phyloP scores from a whole-genome alignment of 139 green algal species.

The Chlamydomonas urium region DNA sequence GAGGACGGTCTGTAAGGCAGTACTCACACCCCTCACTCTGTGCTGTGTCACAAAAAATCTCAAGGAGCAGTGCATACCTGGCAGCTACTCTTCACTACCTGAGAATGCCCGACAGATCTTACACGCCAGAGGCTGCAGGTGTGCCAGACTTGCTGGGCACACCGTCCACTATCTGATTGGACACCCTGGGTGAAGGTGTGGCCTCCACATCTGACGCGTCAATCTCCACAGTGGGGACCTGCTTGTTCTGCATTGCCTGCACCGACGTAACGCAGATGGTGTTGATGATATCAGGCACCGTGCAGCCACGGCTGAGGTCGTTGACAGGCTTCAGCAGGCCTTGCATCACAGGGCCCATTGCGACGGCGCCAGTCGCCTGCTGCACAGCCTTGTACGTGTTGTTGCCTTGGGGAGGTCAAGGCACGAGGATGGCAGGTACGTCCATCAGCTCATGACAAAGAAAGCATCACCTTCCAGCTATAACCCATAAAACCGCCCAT shows the following conservation, averaged over 20 bases:
- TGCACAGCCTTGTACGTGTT: conserved; percentile 84
- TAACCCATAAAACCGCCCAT: not conserved
- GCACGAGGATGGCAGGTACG: not conserved
- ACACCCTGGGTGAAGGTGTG: no score
- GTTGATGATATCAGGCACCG: conserved; percentile 87
- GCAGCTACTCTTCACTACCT: no score
- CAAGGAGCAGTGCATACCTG: no score
- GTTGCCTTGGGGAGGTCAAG: conserved; percentile 44
- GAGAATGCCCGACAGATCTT: no score
- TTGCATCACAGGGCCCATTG: conserved; percentile 85
- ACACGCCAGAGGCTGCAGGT: no score
- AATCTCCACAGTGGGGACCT: no score
- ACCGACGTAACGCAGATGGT: conserved; percentile 47
- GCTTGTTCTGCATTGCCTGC: not conserved
- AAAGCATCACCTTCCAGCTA: not conserved
- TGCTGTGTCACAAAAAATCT: no score
- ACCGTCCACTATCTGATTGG: no score
- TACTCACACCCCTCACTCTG: no score
- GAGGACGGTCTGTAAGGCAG: no score
- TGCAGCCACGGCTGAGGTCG: conserved; percentile 86
- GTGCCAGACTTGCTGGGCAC: no score
- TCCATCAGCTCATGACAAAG: not conserved
- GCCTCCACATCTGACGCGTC: no score
- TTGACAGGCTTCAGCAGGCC: conserved; percentile 88
- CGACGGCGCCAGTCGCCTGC: conserved; percentile 70